phyloP scores from a whole-genome alignment of 345 rosid genomes.

The Salix suchowensis region DNA sequence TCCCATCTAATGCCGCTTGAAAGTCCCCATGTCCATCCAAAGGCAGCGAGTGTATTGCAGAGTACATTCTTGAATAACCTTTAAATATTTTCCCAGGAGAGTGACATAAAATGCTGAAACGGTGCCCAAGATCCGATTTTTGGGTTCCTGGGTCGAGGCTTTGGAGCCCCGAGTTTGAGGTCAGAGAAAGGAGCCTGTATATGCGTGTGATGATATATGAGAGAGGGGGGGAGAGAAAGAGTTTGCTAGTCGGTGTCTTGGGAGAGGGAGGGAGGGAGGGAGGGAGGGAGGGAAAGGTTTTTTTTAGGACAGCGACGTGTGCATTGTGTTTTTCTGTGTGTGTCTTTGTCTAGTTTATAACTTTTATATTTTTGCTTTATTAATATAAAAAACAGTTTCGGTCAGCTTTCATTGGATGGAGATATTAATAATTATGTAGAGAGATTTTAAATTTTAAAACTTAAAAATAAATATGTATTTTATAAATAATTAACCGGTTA shows the following conservation, averaged over 20 bases:
- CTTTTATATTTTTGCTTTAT: not conserved
- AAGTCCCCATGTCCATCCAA: constrained; percentile 47
- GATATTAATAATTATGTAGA: no score
- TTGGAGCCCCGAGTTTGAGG: not conserved
- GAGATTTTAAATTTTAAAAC: no score
- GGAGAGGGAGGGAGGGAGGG: constrained; percentile 1
- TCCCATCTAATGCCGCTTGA: constrained; percentile 58
- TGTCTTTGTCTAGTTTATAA: not conserved
- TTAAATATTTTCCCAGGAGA: not conserved
- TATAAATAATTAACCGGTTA: no score
- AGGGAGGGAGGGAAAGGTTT: not conserved
- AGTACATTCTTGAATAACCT: constrained; percentile 47
- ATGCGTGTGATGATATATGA: not conserved
- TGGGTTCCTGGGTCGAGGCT: not conserved
- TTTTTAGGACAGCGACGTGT: constrained; percentile 16
- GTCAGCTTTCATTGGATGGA: no score
- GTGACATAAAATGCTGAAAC: not conserved
- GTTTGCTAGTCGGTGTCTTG: not conserved
- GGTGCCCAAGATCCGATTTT: not conserved
- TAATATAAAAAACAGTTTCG: no score
- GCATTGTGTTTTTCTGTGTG: not conserved
- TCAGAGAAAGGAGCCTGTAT: not conserved
- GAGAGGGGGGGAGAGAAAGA: not conserved
- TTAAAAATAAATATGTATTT: no score
- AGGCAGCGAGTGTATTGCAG: constrained; percentile 70